phyloP scores from a whole-genome alignment of 495 filamentous ascomycete genomes.

The Chaetomidium leptoderma region DNA sequence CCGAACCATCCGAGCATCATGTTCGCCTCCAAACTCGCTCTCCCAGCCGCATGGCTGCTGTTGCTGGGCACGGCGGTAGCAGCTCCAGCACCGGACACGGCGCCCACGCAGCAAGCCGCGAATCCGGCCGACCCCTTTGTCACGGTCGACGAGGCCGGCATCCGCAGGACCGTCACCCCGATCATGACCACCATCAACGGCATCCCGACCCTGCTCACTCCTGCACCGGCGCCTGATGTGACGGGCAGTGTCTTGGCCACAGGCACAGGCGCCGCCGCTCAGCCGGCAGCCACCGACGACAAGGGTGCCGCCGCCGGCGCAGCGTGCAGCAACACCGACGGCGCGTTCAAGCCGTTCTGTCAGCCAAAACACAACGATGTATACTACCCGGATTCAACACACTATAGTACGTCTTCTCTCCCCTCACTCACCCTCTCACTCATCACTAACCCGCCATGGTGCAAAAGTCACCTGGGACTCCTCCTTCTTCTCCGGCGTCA shows the following conservation, averaged over 20 bases:
- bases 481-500: constrained; percentile 35
- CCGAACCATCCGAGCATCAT: constrained; percentile 15
- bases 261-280: constrained; percentile 25
- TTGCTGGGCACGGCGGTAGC: constrained; percentile 16
- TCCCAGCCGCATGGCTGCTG: constrained; percentile 20
- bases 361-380: constrained; percentile 30
- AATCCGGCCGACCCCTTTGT: too few species aligned
- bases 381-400: constrained; percentile 32
- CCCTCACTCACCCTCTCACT: not conserved
- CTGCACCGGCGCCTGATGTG: constrained; percentile 38
- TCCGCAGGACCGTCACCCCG: constrained; percentile 37
- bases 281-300: constrained; percentile 28
- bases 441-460: not conserved
- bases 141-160: constrained; percentile 38
- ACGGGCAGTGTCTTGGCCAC: constrained; percentile 36
- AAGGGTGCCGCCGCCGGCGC: constrained; percentile 33
- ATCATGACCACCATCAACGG: constrained; percentile 37
- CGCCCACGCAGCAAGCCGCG: constrained; percentile 16
- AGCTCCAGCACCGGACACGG: constrained; percentile 2
- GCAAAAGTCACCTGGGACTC: constrained; percentile 46
- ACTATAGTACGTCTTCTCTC: constrained; percentile 36
- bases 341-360: constrained; percentile 40
- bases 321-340: constrained; percentile 38
- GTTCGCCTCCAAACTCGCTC: constrained; percentile 6
- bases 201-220: constrained; percentile 37